Conservation (phyloP, 257 asterid species). For the Osmanthus fragrans region DNA sequence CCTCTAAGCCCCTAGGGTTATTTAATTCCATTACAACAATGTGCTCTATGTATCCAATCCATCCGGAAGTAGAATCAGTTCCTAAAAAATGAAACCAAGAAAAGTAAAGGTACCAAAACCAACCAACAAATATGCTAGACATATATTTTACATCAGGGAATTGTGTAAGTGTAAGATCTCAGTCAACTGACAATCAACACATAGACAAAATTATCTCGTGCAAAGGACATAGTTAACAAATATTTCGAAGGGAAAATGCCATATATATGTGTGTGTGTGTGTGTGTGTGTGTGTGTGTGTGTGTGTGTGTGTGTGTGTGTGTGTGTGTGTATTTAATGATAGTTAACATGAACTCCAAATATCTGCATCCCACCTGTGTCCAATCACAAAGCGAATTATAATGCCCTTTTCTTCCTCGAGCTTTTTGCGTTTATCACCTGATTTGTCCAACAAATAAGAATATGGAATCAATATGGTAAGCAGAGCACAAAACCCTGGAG, state of each 20-base stretch:
- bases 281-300: too few species aligned
- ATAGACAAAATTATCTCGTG: not conserved
- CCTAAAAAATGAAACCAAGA: not conserved
- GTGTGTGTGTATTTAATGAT: too few species aligned
- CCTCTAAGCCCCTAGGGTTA: too few species aligned
- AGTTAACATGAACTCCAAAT: not conserved
- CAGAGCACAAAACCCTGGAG: not conserved
- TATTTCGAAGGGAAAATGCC: not conserved
- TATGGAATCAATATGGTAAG: slow-evolving; percentile 13
- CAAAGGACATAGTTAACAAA: not conserved
- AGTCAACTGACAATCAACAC: not conserved
- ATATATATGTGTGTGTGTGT: too few species aligned
- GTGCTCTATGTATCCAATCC: too few species aligned
- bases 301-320: too few species aligned
- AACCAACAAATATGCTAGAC: not conserved
- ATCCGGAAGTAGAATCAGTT: too few species aligned
- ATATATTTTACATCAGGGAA: too few species aligned
- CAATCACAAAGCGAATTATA: slow-evolving; percentile 47
- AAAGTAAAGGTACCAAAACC: not conserved
- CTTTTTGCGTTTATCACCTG: too few species aligned
- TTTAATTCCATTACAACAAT: too few species aligned
- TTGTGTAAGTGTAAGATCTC: not conserved
- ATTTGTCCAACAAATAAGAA: slow-evolving; percentile 15
- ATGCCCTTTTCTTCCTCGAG: too few species aligned
- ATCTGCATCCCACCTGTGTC: slow-evolving; percentile 32